Base-by-base conservation (phyloP, 805 yeast species). In the Saturnispora dispora region DNA sequence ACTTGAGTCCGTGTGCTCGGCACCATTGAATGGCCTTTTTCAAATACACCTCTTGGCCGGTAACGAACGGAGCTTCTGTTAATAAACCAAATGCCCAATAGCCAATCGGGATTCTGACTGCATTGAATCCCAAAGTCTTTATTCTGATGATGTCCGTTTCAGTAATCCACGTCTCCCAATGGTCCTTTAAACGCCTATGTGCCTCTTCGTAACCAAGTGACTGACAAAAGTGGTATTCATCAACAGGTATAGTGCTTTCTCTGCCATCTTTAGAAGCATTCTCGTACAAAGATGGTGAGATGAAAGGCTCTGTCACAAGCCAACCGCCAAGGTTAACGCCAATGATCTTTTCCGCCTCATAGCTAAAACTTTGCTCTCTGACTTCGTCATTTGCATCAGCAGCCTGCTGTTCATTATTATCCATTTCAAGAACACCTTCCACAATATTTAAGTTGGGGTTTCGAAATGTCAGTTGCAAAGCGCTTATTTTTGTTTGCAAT, bases 81-180 rank as follows among this genome's bases (percentile, higher is more conserved):
- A 78, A 70, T 7, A 67, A 61, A 46, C 74, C 63, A 65, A 86
- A 88, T 9, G 96, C 96, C 98, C 98, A 91, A 71, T 90, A 90
- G 10, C 96, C 96, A 51, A 90, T 79, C 44, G 98, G 97, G 53
- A 90, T 83, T 61, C 97, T 80, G 20, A 88, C 96, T 57, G 83
- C 73, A 68, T 90, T 91, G 55, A 83, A 74, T 0, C 88, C 88
- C 57, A 68, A 70, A 3, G 59, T 59, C 48, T 70, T 71, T 30
- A 82, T 82, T 39, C 71, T 68, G 27, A 63, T 58, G 55, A 83
- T 79, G 63, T 83, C 88, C 3, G 69, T 61, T 58, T 82, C 86
- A 7, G 74, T 77, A 53, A 78, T 77, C 73, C 79, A 82, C 0
- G 78, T 64, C 4, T 70, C 65, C 82, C 83, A 83, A 61, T 83